Percentiles rank a stretch among this genome's conserved stretches.
phyloP scores from a whole-genome alignment of 192 early-diverging fungal genomes.

The Thoreauomyces humboldtii region DNA sequence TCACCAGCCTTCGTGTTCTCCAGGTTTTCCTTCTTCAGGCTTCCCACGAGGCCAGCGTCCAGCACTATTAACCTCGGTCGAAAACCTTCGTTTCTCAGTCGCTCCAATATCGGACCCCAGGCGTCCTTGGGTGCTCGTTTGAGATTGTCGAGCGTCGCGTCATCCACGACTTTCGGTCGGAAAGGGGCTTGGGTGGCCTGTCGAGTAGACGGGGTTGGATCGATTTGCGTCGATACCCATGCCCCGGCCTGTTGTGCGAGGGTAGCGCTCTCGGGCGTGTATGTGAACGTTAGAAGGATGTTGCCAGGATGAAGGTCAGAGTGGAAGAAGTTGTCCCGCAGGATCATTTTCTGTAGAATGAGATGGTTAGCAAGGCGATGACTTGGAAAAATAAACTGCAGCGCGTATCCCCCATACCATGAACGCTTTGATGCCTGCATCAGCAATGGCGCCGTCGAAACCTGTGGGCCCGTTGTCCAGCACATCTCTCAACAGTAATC shows the following conservation, averaged over 20 bases:
- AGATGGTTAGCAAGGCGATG: no score
- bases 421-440: conserved; percentile 75
- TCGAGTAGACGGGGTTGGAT: not conserved
- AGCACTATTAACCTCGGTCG: conserved; percentile 76
- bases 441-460: conserved; percentile 73
- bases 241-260: conserved; percentile 10
- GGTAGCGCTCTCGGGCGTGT: conserved; percentile 18
- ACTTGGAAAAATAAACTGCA: no score
- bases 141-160: conserved; percentile 18
- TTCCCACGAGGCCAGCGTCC: conserved; percentile 84
- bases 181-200: not conserved
- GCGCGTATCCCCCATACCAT: no score
- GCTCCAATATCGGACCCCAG: not conserved
- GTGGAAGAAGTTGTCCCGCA: conserved; percentile 92
- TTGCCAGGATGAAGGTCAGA: conserved; percentile 93
- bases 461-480: conserved; percentile 60
- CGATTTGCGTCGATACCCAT: conserved; percentile 13
- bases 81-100: conserved; percentile 52
- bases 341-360: conserved; percentile 82
- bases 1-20: conserved; percentile 74
- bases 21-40: conserved; percentile 66
- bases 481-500: conserved; percentile 69
- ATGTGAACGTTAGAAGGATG: conserved; percentile 79
- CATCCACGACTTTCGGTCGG: conserved; percentile 1
- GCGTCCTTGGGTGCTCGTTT: conserved; percentile 9